Evolutionary conservation across 768 basidiomycete genomes (phyloP), one percentile per base, ranked within the genome.

Genomic region (Tulasnella calospora): DNA sequence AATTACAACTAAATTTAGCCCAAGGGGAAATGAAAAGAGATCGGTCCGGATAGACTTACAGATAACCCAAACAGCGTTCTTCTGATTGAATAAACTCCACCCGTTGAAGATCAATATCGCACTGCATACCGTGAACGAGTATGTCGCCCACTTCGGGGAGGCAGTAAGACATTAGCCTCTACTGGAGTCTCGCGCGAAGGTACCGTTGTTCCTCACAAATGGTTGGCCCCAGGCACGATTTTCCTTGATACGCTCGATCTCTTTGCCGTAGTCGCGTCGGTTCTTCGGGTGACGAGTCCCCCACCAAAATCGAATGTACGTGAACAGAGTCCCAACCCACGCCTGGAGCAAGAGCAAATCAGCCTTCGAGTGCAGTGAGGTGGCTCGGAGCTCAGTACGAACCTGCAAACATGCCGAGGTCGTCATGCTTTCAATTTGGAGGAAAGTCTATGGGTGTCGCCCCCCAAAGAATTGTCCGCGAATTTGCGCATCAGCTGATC

Each of bases 81-180:
- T 41, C 38, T 40, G 21, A 47, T 74, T 38, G 57, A 76, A 80
- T 21, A 55, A 61, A 33, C 41, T 81, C 80, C 81, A 81, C 6
- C 81, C 80, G 74, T 81, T 79, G 78, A 79, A 79, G 9, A 81
- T n/a, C 9, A 81, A 30, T 47, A 81, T 77, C 7, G 71, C 35
- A 13, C 78, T 46, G 79, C 78, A 81, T n/a, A 79, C 71, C 7
- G 51, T 38, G 30, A 81, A 72, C 7, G 80, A 74, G 73, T 79
- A 81, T 21, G 44, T 79, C n/a, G 80, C 81, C 46, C 71, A 33
- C 81, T 81, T 38, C 21, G 5, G 40, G 40, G 2, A 61, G 12
- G 57, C 23, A 57, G 30, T 69, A n/a, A n/a, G n/a, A 19, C 23
- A 19, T 47, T 23, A 74, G 35, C 51, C 6, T 74, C 2, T 12